Conservation (phyloP, 2,329 filamentous ascomycete species). For the Pseudogymnoascus pannorum region DNA sequence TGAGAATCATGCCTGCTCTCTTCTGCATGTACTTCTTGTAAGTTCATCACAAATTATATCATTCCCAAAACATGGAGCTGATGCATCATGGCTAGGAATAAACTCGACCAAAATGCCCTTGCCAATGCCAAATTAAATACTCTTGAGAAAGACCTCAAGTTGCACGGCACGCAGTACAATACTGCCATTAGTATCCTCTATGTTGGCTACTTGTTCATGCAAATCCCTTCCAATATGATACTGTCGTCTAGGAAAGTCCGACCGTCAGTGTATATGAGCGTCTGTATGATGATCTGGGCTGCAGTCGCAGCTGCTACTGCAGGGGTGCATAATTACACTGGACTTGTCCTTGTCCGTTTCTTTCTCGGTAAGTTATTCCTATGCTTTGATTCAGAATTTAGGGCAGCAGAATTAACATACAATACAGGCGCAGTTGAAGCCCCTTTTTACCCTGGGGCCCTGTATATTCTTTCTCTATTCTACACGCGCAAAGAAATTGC, state of each 20-base stretch:
- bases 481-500: conserved; percentile 45
- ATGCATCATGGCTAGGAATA: conserved; percentile 24
- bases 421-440: not conserved
- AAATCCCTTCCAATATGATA: conserved; percentile 36
- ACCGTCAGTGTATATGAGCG: conserved; percentile 37
- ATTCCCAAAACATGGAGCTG: conserved; percentile 4
- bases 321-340: conserved; percentile 33
- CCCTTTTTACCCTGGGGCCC: conserved; percentile 40
- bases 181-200: conserved; percentile 27
- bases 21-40: conserved; percentile 12
- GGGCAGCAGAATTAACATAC: not conserved
- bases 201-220: conserved; percentile 25
- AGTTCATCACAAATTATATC: not conserved
- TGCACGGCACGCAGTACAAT: conserved; percentile 31
- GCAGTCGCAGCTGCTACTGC: conserved; percentile 29
- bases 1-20: conserved; percentile 26
- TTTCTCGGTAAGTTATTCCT: conserved; percentile 18
- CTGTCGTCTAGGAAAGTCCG: conserved; percentile 29
- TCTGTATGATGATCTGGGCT: conserved; percentile 31
- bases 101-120: conserved; percentile 29
- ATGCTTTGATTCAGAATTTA: not conserved
- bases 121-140: conserved; percentile 27
- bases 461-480: conserved; percentile 45
- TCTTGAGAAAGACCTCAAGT: conserved; percentile 30
- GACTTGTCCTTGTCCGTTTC: conserved; percentile 33